Evolutionary conservation across 352 stramenopile genomes (phyloP), one percentile per base, ranked within the genome.

Genomic region (Plasmopara viticola): DNA sequence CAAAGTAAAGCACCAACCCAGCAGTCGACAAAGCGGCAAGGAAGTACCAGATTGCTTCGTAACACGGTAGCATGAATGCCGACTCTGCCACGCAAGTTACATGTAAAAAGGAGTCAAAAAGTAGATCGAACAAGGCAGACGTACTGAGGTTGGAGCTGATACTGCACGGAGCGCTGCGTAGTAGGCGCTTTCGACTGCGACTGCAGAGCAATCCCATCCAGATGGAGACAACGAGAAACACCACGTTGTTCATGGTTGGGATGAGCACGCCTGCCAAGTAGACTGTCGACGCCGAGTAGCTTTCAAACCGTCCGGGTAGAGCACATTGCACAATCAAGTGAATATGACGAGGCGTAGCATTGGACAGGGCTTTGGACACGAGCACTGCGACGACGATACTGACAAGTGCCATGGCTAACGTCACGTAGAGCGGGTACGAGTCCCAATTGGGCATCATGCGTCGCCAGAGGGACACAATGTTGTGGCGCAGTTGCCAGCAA

Each of bases 41-140:
- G 9, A 64, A 86, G 58, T 94, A 94, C 84, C 79, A 94, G 15
- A 94, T 84, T 18, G 72, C 57, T 58, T 90, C 84, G 41, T 90
- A 94, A 51, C 84, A 92, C 6, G 84, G 84, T n/a, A 94, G 61
- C 77, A 94, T 90, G 51, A 94, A 94, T 2, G 75, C 78, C 48
- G 80, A 86, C 13, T 80, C 78, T 89, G 48, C 57, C 34, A 41
- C 8, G 48, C 8, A 41, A 48, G 44, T 9, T 30, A 50, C 9
- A 28, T 1, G 49, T 15, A 39, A 1, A 55, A 46, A 46, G 25
- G 25, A 48, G 9, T n/a, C 39, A 44, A 9, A 17, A 31, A 38
- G 2, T 12, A 28, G 9, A 25, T 9, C 14, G 34, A 51, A 51
- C 45, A 12, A 40, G 0, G 50, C 12, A 31, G 9, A 81, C 78